A percentile compares a stretch with the other conserved stretches of the same genome.
phyloP scores from a whole-genome alignment of 306 rosid species.

The Ormosia semicastrata region DNA sequence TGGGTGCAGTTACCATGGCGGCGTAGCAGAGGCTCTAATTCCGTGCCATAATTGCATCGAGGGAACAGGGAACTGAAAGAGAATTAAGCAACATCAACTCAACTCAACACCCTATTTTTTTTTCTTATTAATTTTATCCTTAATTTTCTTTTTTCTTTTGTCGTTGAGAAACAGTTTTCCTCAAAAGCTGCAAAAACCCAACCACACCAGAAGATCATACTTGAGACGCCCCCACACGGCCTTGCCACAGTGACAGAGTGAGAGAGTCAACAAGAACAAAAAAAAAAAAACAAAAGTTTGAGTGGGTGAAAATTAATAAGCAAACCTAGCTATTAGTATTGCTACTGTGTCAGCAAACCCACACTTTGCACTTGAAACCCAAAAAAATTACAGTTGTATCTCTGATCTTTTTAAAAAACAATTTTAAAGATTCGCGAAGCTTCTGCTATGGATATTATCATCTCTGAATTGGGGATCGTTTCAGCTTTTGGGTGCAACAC shows the following conservation, averaged over 20 bases:
- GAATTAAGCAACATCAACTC: constrained; percentile 15
- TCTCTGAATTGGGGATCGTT: constrained; percentile 53
- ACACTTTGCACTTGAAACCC: constrained; percentile 25
- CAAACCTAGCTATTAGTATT: not conserved
- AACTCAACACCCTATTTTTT: not conserved
- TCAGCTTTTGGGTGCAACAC: constrained; percentile 49
- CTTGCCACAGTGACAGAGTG: not conserved
- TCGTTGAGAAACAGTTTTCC: constrained; percentile 5
- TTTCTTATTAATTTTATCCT: not conserved
- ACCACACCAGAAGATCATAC: constrained; percentile 31
- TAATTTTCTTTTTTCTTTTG: not conserved
- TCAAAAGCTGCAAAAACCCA: constrained; percentile 56
- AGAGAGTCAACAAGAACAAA: constrained; percentile 10
- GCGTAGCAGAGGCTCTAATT: constrained; percentile 95
- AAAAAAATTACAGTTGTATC: constrained; percentile 12
- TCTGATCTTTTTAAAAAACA: not conserved
- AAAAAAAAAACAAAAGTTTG: not conserved
- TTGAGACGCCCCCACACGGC: constrained; percentile 33
- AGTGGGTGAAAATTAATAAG: constrained; percentile 40
- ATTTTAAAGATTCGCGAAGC: constrained; percentile 35
- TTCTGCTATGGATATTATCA: constrained; percentile 72
- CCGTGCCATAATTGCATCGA: constrained; percentile 74
- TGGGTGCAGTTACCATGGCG: constrained; percentile 94
- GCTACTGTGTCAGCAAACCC: not conserved
- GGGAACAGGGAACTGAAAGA: constrained; percentile 20